Percentiles rank a stretch among this genome's conserved stretches.
phyloP scores from a whole-genome alignment of 2,329 filamentous ascomycete genomes.

The Monilinia vaccinii-corymbosi region DNA sequence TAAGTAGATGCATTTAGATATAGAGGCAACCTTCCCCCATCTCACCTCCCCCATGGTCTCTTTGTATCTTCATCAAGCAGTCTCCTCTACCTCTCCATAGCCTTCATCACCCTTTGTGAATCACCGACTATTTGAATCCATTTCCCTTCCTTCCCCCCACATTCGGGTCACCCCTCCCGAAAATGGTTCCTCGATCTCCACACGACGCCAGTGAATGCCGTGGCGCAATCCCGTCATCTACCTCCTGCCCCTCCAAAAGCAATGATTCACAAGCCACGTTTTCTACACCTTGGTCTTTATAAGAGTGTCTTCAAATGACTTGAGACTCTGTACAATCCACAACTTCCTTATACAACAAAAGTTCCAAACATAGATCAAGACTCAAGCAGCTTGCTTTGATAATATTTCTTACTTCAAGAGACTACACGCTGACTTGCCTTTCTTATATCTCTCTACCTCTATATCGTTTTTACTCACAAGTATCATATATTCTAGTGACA shows the following conservation, averaged over 20 bases:
- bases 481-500: neutral
- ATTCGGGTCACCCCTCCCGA: neutral
- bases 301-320: neutral
- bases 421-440: neutral
- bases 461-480: neutral
- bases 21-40: neutral
- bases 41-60: neutral
- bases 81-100: neutral
- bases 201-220: neutral
- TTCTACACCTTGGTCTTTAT: neutral
- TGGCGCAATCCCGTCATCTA: neutral
- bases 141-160: neutral
- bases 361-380: neutral
- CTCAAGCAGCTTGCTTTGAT: neutral
- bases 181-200: neutral
- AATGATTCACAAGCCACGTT: slow-evolving; percentile 1
- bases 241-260: neutral
- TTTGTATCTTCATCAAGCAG: neutral
- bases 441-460: neutral
- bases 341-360: neutral
- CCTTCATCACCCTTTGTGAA: neutral
- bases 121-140: neutral
- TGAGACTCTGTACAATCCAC: neutral
- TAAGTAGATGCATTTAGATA: neutral
- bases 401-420: neutral